Base-by-base conservation (phyloP, 495 filamentous ascomycete species). In the Pseudevernia furfuracea region DNA sequence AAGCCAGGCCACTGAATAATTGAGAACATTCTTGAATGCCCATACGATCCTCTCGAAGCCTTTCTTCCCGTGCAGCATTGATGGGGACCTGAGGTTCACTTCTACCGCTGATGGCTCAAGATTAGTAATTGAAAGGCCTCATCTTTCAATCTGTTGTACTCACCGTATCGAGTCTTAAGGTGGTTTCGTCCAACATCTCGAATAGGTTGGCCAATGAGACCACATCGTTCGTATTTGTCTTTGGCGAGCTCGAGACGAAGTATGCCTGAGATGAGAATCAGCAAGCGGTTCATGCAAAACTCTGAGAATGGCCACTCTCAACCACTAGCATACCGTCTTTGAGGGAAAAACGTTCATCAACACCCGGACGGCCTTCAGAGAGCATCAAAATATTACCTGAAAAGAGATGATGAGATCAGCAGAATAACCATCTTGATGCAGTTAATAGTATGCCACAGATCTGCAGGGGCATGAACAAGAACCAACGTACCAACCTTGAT, bases 61-160 rank as follows among this genome's bases (percentile, higher is more conserved):
- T 69, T 94, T 95, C 74, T 93, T 96, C 36, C 93, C 94, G 69
- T 90, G 90, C 11, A 91, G 71, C 90, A 96, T 96, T 15, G 87
- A 89, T 0, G 89, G 85, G 36, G 82, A 79, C 8, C 90, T 84
- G 21, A 98, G 81, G 60, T 97, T 87, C 43, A 92, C 77, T 71
- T 96, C 86, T 56, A 98, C 83, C 28, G 88, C 92, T 94, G 65
- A 10, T 58, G 52, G 41, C 21, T 14, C 37, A 64, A 1, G 37
- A 65, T 63, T 67, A 64, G 46, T 66, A 55, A n/a, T 46, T 57
- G 21, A 37, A 41, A 19, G 21, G 1, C 57, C 6, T 44, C 17
- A 2, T 23, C 19, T 10, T 5, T 4, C 25, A 37, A 34, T 41
- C 37, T 4, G 48, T 21, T 12, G 3, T 21, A 38, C 62, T 25